Evolutionary conservation across 768 basidiomycete genomes (phyloP).

Genomic region (Mycena crocata): DNA sequence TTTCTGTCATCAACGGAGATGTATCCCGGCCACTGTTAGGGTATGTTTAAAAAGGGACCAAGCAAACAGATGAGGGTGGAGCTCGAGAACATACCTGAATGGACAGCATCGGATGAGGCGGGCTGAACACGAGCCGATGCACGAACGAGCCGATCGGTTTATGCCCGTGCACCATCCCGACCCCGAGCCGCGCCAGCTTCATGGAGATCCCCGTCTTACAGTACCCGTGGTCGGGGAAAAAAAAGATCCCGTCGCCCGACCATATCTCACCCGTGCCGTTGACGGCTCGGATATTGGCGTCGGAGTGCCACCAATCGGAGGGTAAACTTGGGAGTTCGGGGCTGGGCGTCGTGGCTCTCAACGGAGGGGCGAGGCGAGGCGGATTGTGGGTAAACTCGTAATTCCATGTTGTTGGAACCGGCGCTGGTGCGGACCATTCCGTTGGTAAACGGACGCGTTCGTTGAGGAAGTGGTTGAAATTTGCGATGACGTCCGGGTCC

Average conservation of each 20-base stretch:
- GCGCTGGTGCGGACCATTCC: not conserved
- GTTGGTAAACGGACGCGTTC: not conserved
- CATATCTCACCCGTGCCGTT: constrained; percentile 3
- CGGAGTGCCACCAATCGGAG: constrained; percentile 22
- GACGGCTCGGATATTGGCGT: not conserved
- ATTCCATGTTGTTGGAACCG: not conserved
- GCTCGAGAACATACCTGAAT: constrained; percentile 10
- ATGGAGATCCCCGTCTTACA: not conserved
- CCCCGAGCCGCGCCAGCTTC: constrained; percentile 1
- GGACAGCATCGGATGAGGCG: constrained; percentile 16
- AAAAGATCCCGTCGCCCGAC: constrained; percentile 8
- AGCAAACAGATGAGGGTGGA: too few species aligned
- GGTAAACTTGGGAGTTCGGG: not conserved
- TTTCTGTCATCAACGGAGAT: not conserved
- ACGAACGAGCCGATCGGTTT: not conserved
- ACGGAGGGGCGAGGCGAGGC: not conserved
- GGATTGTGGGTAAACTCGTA: not conserved
- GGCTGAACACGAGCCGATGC: not conserved
- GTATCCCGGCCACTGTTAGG: constrained; percentile 21
- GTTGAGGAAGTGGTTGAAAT: not conserved
- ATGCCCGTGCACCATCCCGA: not conserved
- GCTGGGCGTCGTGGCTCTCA: not conserved
- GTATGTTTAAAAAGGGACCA: not conserved
- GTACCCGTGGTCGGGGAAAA: not conserved
- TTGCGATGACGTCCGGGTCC: too few species aligned